Base-by-base conservation (phyloP, 345 rosid species). In the Eucalyptus globulus region DNA sequence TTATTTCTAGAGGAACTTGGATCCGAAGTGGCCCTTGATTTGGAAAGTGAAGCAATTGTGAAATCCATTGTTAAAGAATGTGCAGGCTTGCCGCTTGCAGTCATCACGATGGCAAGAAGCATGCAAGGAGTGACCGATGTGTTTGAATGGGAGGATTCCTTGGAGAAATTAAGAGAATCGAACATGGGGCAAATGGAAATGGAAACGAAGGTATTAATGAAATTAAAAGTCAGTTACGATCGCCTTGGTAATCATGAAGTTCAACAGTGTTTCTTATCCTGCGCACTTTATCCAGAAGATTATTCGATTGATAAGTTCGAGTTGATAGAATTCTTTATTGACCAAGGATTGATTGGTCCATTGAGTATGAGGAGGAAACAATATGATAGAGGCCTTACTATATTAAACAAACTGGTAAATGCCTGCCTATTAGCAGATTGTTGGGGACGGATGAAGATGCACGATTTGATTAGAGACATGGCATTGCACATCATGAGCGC, bases 151-250 rank as follows among this genome's bases (percentile, higher is more conserved):
- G 62, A 88, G 19, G 44, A 87, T 49, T 89, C 67, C 13, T 11
- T 91, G 22, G 17, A 53, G 11, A 86, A 90, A 60, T 45, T 89
- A 27, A 50, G 10, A 24, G 65, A 37, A 14, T 58, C 80, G 3
- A 12, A 31, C 9, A 27, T 44, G 44, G 47, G 15, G 44, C 17
- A 51, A 0, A 21, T 7, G 6, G 26, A 67, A 8, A 14, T 58
- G 86, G 62, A 88, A 17, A 10, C 14, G 0, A 44, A 19, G 12
- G 89, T 92, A 15, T 89, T 90, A 49, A 31, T 2, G 15, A 47
- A 50, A 22, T 21, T 93, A 17, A n/a, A 86, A 24, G 47, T 54
- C 9, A 92, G 93, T 67, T 93, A 90, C 47, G 50, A 62, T 17
- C 87, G 81, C 17, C 88, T 92, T 54, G 86, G 49, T 40, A 5